Evolutionary conservation across 2,329 filamentous ascomycete species (phyloP).

Genomic region (Metarhizium album): DNA sequence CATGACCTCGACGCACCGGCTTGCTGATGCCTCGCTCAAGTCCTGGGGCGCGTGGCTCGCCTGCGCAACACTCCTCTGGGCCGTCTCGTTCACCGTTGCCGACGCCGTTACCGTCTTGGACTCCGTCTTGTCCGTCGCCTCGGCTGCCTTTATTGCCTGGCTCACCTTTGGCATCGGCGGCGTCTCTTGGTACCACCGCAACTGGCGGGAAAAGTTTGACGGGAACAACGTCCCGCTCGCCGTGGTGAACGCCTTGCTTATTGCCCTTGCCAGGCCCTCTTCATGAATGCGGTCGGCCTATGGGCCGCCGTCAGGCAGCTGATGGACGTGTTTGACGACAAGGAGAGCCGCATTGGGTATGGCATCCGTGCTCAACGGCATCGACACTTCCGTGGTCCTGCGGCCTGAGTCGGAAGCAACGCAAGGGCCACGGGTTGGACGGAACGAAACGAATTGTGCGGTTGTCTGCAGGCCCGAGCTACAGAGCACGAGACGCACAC

Average conservation of each 20-base stretch:
- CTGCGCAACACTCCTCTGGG: slow-evolving; percentile 24
- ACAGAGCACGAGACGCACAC: no score
- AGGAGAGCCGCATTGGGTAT: slow-evolving; percentile 15
- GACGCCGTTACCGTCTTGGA: slow-evolving; percentile 27
- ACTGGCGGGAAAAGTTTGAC: slow-evolving; percentile 18
- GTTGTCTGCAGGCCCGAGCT: no score
- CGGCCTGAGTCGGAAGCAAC: no score
- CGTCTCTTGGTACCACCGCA: slow-evolving; percentile 26
- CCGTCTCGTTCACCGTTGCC: slow-evolving; percentile 23
- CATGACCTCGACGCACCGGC: slow-evolving; percentile 20
- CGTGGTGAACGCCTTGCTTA: slow-evolving; percentile 18
- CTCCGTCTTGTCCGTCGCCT: slow-evolving; percentile 26
- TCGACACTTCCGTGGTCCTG: no score
- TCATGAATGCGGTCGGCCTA: slow-evolving; percentile 25
- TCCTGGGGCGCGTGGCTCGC: slow-evolving; percentile 26
- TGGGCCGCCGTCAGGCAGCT: slow-evolving; percentile 23
- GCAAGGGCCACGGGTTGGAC: no score
- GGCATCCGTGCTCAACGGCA: no score
- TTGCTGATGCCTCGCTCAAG: slow-evolving; percentile 21
- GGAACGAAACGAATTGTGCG: no score
- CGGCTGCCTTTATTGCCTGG: slow-evolving; percentile 25
- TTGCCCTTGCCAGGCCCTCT: slow-evolving; percentile 21
- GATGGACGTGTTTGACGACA: slow-evolving; percentile 19
- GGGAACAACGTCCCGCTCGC: slow-evolving; percentile 2
- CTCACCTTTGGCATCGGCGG: slow-evolving; percentile 26